A percentile compares a stretch with the other conserved stretches of the same genome.
phyloP scores from a whole-genome alignment of 352 stramenopile genomes.

The Phytopythium vexans region DNA sequence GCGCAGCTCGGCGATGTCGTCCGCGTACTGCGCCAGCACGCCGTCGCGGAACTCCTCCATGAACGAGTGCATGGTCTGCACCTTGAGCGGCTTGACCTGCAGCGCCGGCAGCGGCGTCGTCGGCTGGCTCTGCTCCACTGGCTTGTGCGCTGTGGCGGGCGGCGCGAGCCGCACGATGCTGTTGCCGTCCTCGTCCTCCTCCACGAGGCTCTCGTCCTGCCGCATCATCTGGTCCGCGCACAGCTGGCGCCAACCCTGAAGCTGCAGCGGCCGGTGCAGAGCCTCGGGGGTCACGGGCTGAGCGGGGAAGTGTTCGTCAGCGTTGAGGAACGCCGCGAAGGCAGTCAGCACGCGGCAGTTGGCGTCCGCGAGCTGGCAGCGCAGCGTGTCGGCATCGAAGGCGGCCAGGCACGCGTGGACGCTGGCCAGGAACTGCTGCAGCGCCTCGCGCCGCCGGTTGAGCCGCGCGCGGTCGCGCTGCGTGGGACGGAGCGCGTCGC shows the following conservation, averaged over 20 bases:
- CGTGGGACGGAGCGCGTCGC: conserved; percentile 2
- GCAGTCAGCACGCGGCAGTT: conserved; percentile 39
- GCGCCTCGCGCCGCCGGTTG: conserved; percentile 19
- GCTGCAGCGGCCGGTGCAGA: conserved; percentile 36
- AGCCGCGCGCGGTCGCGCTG: conserved; percentile 7
- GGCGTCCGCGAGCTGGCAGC: conserved; percentile 31
- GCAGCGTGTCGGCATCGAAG: conserved; percentile 29
- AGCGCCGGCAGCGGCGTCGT: conserved; percentile 34
- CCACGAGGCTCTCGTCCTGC: conserved; percentile 14
- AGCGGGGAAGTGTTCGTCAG: conserved; percentile 40
- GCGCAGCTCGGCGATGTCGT: conserved; percentile 58
- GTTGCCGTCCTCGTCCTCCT: conserved; percentile 10
- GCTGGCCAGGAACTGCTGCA: conserved; percentile 38
- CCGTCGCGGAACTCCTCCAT: conserved; percentile 80
- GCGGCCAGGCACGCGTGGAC: conserved; percentile 41
- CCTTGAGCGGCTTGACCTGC: conserved; percentile 51
- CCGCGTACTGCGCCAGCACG: conserved; percentile 54
- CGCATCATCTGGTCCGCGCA: conserved; percentile 44
- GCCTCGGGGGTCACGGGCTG: conserved; percentile 8
- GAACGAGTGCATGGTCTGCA: conserved; percentile 75
- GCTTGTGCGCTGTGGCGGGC: neutral
- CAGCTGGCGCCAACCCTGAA: conserved; percentile 56
- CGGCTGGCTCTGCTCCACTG: conserved; percentile 2
- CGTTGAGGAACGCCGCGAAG: conserved; percentile 52
- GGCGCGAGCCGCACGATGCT: conserved; percentile 16